These are phyloP conservation scores for Pestalotiopsis fici DNA, from an alignment of 2,329 filamentous ascomycete genomes.

Conservation along the genomic window DNA sequence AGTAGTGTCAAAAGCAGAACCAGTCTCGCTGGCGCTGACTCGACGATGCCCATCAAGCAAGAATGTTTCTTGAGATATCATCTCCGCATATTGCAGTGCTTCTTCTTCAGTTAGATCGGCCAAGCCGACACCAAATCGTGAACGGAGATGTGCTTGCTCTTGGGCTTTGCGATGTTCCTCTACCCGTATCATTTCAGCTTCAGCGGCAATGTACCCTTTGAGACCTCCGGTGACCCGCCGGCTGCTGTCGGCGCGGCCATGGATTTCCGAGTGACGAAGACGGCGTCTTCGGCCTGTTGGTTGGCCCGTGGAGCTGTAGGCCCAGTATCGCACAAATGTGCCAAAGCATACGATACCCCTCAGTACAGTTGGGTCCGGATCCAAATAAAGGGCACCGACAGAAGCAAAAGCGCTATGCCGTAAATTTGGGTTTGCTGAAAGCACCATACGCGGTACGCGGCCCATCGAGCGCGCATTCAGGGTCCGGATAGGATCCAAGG, in stretches of 20 bases:
- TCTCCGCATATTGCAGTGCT: constrained; percentile 63
- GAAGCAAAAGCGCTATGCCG: constrained; percentile 76
- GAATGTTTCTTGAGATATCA: constrained; percentile 65
- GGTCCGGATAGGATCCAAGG: constrained; percentile 75
- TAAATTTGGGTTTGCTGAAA: constrained; percentile 55
- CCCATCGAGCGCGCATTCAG: constrained; percentile 84
- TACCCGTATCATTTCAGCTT: constrained; percentile 75
- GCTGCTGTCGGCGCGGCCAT: constrained; percentile 49
- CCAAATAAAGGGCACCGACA: constrained; percentile 80
- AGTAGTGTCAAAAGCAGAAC: constrained; percentile 44
- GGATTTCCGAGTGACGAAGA: constrained; percentile 65
- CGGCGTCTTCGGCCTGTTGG: constrained; percentile 78
- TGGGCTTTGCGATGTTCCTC: constrained; percentile 69
- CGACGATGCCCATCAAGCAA: constrained; percentile 58
- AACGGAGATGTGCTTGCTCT: constrained; percentile 70
- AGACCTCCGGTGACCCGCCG: constrained; percentile 67
- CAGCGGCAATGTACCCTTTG: constrained; percentile 82
- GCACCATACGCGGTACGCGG: constrained; percentile 74
- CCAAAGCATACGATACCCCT: constrained; percentile 87
- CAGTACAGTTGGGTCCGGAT: constrained; percentile 83
- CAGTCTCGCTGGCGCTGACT: constrained; percentile 48
- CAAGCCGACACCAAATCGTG: constrained; percentile 82
- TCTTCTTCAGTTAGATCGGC: constrained; percentile 67
- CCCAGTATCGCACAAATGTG: constrained; percentile 88
- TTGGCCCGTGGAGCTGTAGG: constrained; percentile 82